Base-by-base conservation (phyloP, 805 yeast genomes). In the Saturnispora sekii region DNA sequence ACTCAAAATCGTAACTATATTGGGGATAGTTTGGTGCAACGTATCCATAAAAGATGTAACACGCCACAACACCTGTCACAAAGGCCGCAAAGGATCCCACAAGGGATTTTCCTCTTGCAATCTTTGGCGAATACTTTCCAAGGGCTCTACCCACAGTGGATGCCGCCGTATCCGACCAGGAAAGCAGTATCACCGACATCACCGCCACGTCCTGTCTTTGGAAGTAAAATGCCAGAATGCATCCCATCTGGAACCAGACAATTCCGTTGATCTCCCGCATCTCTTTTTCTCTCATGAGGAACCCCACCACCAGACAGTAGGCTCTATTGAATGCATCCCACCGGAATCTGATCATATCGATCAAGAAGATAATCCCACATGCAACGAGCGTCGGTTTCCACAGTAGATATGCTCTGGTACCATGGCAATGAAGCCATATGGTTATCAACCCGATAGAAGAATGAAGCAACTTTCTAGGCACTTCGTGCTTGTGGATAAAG, bases 101-200 rank as follows among this genome's bases (percentile, higher is more conserved):
- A 38, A 93, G 67, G 3, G 95, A 84, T 63, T 93, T 93, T 50
- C 77, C 76, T 49, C 74, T 69, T 6, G 82, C 72, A 16, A 90
- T 62, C 57, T 81, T 79, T 35, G 95, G 94, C 7, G 96, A 86
- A 51, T 81, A 72, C 55, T 83, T 74, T 8, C 97, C 97, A 61
- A 67, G 90, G 45, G 74, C 75, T 52, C 98, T 73, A 34, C 98
- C 98, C 57, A 89, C 65, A 0, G 96, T 86, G 3, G 96, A 86
- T 2, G 98, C 98, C 2, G 97, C 90, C 9, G 97, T 87, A 59
- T 93, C 98, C 5, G 95, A 88, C 97, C 97, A 93, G 58, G 96
- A 84, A 50, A 93, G 73, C 41, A 90, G 68, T 51, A 88, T 69
- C 3, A 88, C 78, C 17, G 95, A 71, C 67, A 87, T 71, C 26